Evolutionary conservation across 768 basidiomycete genomes (phyloP), one percentile per base, ranked within the genome.

Genomic region (Floccularia luteovirens): DNA sequence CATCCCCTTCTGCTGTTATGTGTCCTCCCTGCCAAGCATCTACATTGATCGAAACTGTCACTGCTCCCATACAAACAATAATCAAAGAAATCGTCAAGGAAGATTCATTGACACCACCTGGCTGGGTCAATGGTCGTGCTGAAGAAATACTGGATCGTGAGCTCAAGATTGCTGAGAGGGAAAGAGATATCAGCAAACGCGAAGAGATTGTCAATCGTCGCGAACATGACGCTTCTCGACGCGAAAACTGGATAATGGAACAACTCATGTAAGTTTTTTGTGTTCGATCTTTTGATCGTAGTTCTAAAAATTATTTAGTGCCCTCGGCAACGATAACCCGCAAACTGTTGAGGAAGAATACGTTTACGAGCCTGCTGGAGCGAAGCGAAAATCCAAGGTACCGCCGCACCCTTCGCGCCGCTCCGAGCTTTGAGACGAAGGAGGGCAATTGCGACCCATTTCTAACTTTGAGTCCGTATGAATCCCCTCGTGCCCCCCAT

Each of bases 361-460:
- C 58, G 62, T 79, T 36, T 90, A 88, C 72, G 86, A 87, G 60
- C 79, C 78, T 23, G 64, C 72, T 48, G 66, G 60, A 51, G 48
- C 72, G 43, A 82, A 80, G 66, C 79, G 83, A 64, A 88, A 81
- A 80, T 67, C 77, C 79, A 90, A 90, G 87, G 87, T 90, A 90
- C 76, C 85, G 63, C 77, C 82, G 68, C 77, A 82, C 69, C 67
- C 69, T 69, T 77, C 77, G 70, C 84, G 84, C 76, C 86, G 82
- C 74, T 82, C 85, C 67, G 84, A 87, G 82, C 81, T 88, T 74
- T 89, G 82, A 88, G 87, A 87, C 86, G 87, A 89, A 83, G 87
- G 85, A 77, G 87, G 77, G 50, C 54, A 57, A 63, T 62, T 67
- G 63, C 50, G 46, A 39, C 40, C 59, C 49, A 62, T 64, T 67